Base-by-base conservation (phyloP, 169 alveolate species). In the Perkinsus chesapeaki region DNA sequence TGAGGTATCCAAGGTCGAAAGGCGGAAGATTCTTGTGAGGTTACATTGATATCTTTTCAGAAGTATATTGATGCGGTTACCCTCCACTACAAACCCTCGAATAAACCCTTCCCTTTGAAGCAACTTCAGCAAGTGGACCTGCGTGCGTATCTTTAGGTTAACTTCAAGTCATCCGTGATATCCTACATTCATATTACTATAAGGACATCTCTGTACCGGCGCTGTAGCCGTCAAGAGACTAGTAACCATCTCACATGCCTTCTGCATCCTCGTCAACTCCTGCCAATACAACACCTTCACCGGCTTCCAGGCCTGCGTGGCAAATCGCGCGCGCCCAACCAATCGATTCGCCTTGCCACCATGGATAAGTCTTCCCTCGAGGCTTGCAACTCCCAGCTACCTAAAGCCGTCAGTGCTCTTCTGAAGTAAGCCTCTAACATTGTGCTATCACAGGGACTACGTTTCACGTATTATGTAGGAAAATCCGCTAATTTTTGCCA, bases 171-270 rank as follows among this genome's bases (percentile, higher is more conserved):
- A 16, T 23, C 82, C 7, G 23, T 60, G 82, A 0, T 60, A 23
- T 95, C 96, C 97, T 91, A 97, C 98, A 93, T 96, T 96, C 92
- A 97, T 90, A 36, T 94, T 96, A 93, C 96, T 98, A 92, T 94
- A 97, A 12, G 97, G 97, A 92, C 98, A 96, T 93, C 97, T 94
- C 94, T 97, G 98, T 39, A 95, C 95, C 94, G 91, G 95, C 48
- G 97, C 96, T 82, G 96, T 97, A 82, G 98, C 95, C 93, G 97
- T 96, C 94, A 97, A 93, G 91, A 97, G 96, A 47, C 98, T 96
- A 34, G 96, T 97, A 16, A 97, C 98, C 98, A 97, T 97, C 95
- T 97, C 98, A 94, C 98, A 97, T 43, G 97, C 98, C 93, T 96
- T 94, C 96, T 97, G 98, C 98, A 97, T 97, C 82, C 27, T 23